A percentile compares a stretch with the other conserved stretches of the same genome.
phyloP scores from a whole-genome alignment of 345 rosid species.

The Acer campestre region DNA sequence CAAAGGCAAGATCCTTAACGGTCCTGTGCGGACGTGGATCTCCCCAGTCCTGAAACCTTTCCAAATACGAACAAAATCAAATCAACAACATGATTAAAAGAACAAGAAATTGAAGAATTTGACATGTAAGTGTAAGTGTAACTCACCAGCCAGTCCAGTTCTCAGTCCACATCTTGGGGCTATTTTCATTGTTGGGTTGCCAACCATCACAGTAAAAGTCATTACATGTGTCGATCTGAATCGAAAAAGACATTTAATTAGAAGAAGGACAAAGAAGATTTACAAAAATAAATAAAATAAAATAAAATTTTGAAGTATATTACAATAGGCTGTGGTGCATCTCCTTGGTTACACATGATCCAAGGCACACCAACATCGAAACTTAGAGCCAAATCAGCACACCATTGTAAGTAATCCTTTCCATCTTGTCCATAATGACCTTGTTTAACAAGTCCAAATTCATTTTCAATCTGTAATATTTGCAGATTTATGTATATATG shows the following conservation, averaged over 20 bases:
- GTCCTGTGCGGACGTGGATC: conserved; percentile 31
- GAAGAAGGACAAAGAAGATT: neutral
- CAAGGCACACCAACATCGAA: conserved; percentile 40
- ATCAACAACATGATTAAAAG: neutral
- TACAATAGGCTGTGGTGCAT: conserved; percentile 45
- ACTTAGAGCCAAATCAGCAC: conserved; percentile 34
- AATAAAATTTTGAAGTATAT: neutral
- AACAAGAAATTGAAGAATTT: too few species aligned
- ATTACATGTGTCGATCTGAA: conserved; percentile 44
- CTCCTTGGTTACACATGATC: conserved; percentile 49
- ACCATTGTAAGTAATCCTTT: conserved; percentile 41
- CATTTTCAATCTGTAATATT: conserved; percentile 45
- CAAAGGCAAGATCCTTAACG: conserved; percentile 56
- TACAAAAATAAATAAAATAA: too few species aligned
- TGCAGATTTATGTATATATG: too few species aligned
- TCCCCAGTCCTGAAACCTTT: conserved; percentile 50
- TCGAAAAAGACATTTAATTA: neutral
- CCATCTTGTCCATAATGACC: conserved; percentile 32
- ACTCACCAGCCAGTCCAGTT: conserved; percentile 49
- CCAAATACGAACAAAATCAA: neutral
- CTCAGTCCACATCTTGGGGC: conserved; percentile 55
- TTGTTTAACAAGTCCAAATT: conserved; percentile 35
- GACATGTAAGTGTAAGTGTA: too few species aligned
- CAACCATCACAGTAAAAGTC: conserved; percentile 46
- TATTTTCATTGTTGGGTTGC: conserved; percentile 29